Base-by-base conservation (phyloP, 441 rosid species). In the Theobroma grandiflorum region DNA sequence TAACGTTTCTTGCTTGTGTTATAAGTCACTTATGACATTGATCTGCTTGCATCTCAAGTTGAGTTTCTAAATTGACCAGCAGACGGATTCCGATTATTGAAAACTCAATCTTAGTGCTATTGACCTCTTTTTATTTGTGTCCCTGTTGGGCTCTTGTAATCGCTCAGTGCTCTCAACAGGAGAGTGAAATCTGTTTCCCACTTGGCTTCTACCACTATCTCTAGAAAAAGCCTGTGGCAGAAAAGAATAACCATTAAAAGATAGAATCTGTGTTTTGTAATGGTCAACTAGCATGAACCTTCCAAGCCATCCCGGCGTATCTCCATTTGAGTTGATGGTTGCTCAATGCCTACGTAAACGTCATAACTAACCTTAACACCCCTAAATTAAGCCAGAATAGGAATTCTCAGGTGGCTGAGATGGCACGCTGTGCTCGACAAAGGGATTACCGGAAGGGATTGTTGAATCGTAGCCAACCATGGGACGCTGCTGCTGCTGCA, bases 381-480 rank as follows among this genome's bases (percentile, higher is more conserved):
- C 57, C 57, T 75, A 80, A 47, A 52, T 79, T 55, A 78, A 61
- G 20, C 58, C 62, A 18, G 49, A 6, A 18, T 50, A 47, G 35
- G 78, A 42, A 80, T 43, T 53, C 6, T 79, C 61, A 71, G 74
- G 35, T 0, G 43, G 58, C 40, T 55, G 26, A 57, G 53, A 72
- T 31, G 61, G 64, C 45, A 61, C n/a, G 62, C 43, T 59, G 61
- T 78, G 62, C 50, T 37, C 82, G 15, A 69, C 31, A 18, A 72
- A 64, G 8, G 87, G 83, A 61, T 79, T 79, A 33, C 79, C 73
- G 42, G 20, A 76, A 50, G 80, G 79, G 62, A 65, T 72, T 5
- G 65, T 53, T 20, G 76, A 72, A 18, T 72, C 40, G 35, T 35
- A 57, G 8, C 26, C 68, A 59, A 7, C 18, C 67, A 64, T 12